phyloP scores from a whole-genome alignment of 2,329 filamentous ascomycete species.

The Daldinia sp. region DNA sequence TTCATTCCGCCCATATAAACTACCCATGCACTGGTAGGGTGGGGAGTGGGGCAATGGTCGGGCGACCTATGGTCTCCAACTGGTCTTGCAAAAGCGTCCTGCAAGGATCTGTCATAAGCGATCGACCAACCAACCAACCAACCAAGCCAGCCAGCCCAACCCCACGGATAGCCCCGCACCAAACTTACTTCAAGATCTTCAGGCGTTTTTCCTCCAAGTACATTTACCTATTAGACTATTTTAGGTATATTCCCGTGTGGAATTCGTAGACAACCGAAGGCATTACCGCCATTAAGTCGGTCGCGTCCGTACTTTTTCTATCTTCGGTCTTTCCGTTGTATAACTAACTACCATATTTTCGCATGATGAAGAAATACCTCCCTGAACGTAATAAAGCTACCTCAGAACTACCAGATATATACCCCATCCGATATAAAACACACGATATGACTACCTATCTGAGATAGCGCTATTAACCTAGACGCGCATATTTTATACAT shows the following conservation, averaged over 20 bases:
- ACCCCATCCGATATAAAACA: not conserved
- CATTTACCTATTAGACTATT: no score
- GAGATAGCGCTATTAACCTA: not conserved
- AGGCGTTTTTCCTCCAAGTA: conserved; percentile 34
- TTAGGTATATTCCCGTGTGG: conserved; percentile 19
- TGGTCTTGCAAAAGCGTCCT: no score
- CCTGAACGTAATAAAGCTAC: not conserved
- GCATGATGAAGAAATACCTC: not conserved
- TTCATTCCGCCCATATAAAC: no score
- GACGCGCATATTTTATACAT: not conserved
- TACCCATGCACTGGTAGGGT: no score
- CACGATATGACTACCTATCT: conserved; percentile 1
- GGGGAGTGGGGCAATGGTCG: no score
- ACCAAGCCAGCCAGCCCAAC: no score
- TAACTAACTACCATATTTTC: not conserved
- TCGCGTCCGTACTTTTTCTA: not conserved
- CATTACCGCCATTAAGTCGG: not conserved
- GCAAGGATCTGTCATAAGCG: conserved; percentile 29
- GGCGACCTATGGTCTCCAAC: no score
- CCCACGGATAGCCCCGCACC: conserved; percentile 41
- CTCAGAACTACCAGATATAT: not conserved
- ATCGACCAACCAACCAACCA: conserved; percentile 39
- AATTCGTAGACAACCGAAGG: conserved; percentile 19
- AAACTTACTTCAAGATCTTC: conserved; percentile 39
- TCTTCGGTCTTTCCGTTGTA: not conserved